Evolutionary conservation across 441 rosid genomes (phyloP).

Genomic region (Croton setiger): DNA sequence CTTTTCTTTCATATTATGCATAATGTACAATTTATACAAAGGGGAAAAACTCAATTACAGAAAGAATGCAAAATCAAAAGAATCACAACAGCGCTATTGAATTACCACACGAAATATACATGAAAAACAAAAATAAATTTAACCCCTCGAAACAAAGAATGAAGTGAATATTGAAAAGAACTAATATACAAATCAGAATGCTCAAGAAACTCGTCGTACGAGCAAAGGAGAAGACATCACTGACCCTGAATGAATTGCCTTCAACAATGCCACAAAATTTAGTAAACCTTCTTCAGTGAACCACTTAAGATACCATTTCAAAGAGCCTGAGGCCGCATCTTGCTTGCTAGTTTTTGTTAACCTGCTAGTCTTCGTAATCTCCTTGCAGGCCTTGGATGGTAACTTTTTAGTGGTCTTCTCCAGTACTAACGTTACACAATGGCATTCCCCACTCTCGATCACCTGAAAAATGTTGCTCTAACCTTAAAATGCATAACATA

Average conservation of each 20-base stretch:
- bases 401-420: constrained; percentile 29
- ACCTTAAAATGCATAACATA: background rate
- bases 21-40: constrained; percentile 45
- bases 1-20: background rate
- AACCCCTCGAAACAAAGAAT: constrained; percentile 28
- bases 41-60: constrained; percentile 6
- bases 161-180: constrained; percentile 37
- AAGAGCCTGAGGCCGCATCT: constrained; percentile 19
- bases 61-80: constrained; percentile 37
- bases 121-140: background rate
- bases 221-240: constrained; percentile 40
- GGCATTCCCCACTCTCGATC: constrained; percentile 35
- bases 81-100: constrained; percentile 26
- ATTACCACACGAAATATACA: constrained; percentile 21
- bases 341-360: constrained; percentile 14
- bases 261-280: constrained; percentile 67
- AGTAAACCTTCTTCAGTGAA: constrained; percentile 42
- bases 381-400: constrained; percentile 20
- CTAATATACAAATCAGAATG: background rate
- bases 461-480: constrained; percentile 40
- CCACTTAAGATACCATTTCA: constrained; percentile 71
- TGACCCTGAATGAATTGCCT: constrained; percentile 59
- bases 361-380: constrained; percentile 15
- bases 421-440: constrained; percentile 34
- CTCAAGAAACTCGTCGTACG: constrained; percentile 35